These are phyloP conservation scores for Acacia acuminata DNA, from an alignment of 306 rosid species.

Conservation along the genomic window DNA sequence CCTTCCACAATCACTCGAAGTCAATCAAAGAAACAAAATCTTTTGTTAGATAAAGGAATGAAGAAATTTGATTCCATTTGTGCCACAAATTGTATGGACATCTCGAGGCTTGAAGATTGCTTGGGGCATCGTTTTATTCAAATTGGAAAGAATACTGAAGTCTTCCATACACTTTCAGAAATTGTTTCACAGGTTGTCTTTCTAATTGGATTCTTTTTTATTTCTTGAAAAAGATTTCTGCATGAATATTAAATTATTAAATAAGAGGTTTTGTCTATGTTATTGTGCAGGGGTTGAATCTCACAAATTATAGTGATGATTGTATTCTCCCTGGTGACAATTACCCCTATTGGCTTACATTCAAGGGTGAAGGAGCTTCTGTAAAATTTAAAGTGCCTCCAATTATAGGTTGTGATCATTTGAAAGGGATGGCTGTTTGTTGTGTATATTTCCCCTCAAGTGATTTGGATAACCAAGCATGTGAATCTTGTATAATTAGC, in stretches of 20 bases:
- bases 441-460: neutral
- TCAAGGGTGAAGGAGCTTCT: neutral
- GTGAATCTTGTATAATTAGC: neutral
- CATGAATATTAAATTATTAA: neutral
- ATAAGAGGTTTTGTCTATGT: neutral
- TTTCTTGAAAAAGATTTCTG: too few species aligned
- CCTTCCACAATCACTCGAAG: neutral
- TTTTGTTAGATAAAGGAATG: too few species aligned
- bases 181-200: neutral
- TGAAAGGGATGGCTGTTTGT: neutral
- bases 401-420: neutral
- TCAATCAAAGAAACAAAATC: neutral
- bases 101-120: too few species aligned
- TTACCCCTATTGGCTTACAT: neutral
- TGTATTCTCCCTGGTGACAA: neutral
- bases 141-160: neutral
- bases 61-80: neutral
- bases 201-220: neutral
- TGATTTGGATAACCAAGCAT: neutral
- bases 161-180: neutral
- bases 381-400: neutral
- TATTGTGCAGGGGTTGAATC: neutral
- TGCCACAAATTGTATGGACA: neutral
- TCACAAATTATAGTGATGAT: neutral
- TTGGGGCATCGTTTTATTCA: neutral